Evolutionary conservation across 352 stramenopile genomes (phyloP).

Genomic region (Pythium rhizo-oryzae): DNA sequence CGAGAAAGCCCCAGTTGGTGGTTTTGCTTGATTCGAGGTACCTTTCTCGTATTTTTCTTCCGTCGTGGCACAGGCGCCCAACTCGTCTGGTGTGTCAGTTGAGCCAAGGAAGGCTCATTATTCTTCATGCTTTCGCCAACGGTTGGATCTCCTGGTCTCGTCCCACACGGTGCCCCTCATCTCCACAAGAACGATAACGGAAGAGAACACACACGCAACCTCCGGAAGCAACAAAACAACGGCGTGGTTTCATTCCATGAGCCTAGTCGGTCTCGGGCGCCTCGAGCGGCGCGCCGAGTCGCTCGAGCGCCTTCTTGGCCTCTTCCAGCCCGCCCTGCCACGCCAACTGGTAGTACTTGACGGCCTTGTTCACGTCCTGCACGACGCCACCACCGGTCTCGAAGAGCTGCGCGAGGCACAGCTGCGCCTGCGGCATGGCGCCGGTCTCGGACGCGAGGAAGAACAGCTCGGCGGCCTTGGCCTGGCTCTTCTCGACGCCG

Average conservation of each 20-base stretch:
- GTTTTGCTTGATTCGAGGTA: too few species aligned
- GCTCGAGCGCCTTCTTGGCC: constrained; percentile 50
- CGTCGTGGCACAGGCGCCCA: too few species aligned
- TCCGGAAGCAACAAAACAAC: too few species aligned
- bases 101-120: too few species aligned
- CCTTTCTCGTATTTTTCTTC: too few species aligned
- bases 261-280: constrained; percentile 15
- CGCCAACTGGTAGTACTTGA: constrained; percentile 79
- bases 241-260: not conserved
- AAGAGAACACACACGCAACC: too few species aligned
- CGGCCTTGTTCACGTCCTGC: constrained; percentile 55
- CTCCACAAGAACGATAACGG: too few species aligned
- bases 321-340: constrained; percentile 56
- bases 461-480: constrained; percentile 64
- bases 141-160: too few species aligned
- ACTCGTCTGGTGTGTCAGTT: too few species aligned
- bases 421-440: constrained; percentile 56
- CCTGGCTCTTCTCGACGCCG: constrained; percentile 50
- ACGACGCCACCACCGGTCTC: constrained; percentile 58
- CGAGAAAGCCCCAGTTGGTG: too few species aligned
- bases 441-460: constrained; percentile 73
- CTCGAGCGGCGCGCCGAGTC: constrained; percentile 49
- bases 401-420: constrained; percentile 80
- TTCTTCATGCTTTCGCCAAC: too few species aligned
- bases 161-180: too few species aligned